Evolutionary conservation across 768 basidiomycete genomes (phyloP).

Genomic region (Russula vinacea): DNA sequence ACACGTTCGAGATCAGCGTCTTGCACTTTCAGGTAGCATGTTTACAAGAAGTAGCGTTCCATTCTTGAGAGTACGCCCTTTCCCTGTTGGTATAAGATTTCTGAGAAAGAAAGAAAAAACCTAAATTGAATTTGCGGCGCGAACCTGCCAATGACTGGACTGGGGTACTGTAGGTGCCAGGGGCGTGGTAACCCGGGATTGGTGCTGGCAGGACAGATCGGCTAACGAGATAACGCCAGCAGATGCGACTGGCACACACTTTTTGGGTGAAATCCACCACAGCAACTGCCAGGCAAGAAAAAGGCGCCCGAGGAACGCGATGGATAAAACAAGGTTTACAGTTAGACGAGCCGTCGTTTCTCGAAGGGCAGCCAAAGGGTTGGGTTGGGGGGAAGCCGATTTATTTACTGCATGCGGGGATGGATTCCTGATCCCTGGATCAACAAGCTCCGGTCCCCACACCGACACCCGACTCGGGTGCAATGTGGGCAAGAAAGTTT

Average conservation of each 20-base stretch:
- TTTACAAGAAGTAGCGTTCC: not conserved
- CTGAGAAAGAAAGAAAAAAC: not conserved
- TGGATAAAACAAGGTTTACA: conserved; percentile 23
- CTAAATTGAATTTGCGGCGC: not conserved
- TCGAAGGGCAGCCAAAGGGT: not conserved
- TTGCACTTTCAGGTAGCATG: not conserved
- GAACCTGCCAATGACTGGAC: not conserved
- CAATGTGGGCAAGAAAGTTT: not conserved
- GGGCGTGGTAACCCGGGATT: conserved; percentile 16
- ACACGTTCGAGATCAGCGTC: conserved; percentile 17
- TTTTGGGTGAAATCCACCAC: not conserved
- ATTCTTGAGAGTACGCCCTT: not conserved
- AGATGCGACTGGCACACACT: not conserved
- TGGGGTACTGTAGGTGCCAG: not conserved
- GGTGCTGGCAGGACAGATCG: not conserved
- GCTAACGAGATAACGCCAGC: conserved; percentile 13
- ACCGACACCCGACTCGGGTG: not conserved
- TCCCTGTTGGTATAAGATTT: not conserved
- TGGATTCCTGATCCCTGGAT: not conserved
- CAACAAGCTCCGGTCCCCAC: not conserved
- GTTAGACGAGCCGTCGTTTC: conserved; percentile 11
- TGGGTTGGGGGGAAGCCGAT: not conserved
- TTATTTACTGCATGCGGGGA: not conserved
- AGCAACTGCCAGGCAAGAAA: not conserved
- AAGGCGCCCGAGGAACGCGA: conserved; percentile 8